Evolutionary conservation across 1,284 basidiomycete species (phyloP).

Genomic region (Ceratobasidium sp.): DNA sequence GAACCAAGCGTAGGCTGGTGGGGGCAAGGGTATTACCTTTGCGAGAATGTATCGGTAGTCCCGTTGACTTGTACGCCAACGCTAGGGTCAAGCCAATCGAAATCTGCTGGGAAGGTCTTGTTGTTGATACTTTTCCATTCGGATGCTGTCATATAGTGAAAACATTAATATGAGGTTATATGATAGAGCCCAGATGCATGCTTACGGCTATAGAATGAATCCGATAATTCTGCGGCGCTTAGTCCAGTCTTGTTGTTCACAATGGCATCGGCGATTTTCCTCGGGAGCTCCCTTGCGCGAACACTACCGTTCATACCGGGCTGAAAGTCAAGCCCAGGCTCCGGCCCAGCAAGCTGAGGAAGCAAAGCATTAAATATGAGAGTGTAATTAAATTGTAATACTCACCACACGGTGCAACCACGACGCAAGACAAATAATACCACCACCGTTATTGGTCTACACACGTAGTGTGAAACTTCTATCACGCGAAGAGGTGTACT

Average conservation of each 20-base stretch:
- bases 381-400: not conserved
- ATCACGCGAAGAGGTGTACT: no score
- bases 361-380: not conserved
- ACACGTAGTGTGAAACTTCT: no score
- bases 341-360: slow-evolving; percentile 33
- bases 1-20: not conserved
- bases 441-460: slow-evolving; percentile 66
- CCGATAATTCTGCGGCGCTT: not conserved
- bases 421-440: slow-evolving; percentile 45
- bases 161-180: not conserved
- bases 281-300: slow-evolving; percentile 20
- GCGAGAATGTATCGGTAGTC: slow-evolving; percentile 11
- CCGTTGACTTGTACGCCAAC: slow-evolving; percentile 22
- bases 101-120: slow-evolving; percentile 14
- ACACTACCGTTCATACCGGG: slow-evolving; percentile 30
- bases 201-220: slow-evolving; percentile 22
- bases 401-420: slow-evolving; percentile 33
- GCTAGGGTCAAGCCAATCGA: slow-evolving; percentile 31
- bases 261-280: slow-evolving; percentile 27
- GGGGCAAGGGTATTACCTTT: slow-evolving; percentile 7
- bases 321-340: slow-evolving; percentile 13
- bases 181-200: not conserved
- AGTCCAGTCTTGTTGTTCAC: not conserved
- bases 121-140: slow-evolving; percentile 1
- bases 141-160: not conserved